Evolutionary conservation across 768 basidiomycete species (phyloP).

Genomic region (Termitomyces sp.): DNA sequence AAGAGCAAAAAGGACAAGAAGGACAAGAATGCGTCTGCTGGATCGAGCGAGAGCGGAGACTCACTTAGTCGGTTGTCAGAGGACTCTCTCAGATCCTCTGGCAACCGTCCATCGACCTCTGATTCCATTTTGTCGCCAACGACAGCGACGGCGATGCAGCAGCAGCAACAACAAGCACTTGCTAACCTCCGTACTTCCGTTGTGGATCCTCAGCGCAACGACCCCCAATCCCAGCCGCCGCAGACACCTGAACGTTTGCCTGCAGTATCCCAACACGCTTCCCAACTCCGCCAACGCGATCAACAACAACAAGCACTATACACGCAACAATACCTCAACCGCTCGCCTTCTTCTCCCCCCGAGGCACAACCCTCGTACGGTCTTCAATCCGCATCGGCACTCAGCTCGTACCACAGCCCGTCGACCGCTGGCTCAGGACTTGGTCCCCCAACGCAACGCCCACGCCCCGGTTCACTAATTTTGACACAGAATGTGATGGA

Average conservation of each 20-base stretch:
- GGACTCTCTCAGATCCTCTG: constrained; percentile 55
- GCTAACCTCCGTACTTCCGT: constrained; percentile 24
- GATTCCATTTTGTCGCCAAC: constrained; percentile 47
- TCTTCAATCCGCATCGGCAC: constrained; percentile 67
- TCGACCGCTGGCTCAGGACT: constrained; percentile 36
- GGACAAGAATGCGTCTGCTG: constrained; percentile 48
- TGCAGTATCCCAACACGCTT: constrained; percentile 59
- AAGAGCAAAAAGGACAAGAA: constrained; percentile 72
- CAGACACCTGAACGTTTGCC: constrained; percentile 27
- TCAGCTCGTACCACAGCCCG: constrained; percentile 36
- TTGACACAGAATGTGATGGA: constrained; percentile 59
- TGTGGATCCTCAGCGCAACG: constrained; percentile 25
- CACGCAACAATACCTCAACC: constrained; percentile 84
- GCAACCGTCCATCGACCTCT: constrained; percentile 36
- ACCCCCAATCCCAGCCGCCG: constrained; percentile 19
- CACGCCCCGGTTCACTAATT: constrained; percentile 76
- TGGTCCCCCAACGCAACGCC: constrained; percentile 47
- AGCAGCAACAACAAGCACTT: constrained; percentile 47
- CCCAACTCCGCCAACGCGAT: constrained; percentile 80
- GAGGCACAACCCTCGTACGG: constrained; percentile 76
- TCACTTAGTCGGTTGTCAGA: constrained; percentile 46
- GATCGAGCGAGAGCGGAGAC: constrained; percentile 52
- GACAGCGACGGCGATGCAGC: constrained; percentile 51
- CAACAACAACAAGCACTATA: constrained; percentile 87
- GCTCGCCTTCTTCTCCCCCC: constrained; percentile 76